Conservation (phyloP, 164 flowering plant genomes). For the Akebia trifoliata region DNA sequence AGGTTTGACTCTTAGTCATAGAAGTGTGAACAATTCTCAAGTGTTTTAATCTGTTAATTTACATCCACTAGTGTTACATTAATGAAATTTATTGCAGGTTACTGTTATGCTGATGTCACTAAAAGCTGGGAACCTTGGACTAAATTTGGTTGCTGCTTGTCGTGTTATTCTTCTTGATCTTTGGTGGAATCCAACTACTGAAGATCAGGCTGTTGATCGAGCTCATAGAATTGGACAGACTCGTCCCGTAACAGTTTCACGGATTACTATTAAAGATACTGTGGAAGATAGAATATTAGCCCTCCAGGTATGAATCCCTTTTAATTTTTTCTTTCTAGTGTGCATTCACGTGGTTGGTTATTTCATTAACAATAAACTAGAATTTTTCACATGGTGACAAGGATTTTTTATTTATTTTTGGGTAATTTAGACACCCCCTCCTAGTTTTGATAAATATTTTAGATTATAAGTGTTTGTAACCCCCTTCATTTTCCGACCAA, state of each 20-base stretch:
- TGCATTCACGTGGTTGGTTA: neutral
- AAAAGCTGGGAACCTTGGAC: constrained; percentile 94
- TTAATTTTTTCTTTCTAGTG: neutral
- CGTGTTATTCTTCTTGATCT: constrained; percentile 90
- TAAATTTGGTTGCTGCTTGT: constrained; percentile 95
- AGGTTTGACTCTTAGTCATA: constrained; percentile 42
- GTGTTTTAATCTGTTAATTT: neutral
- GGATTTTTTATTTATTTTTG: too few relatives aligned
- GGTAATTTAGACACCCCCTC: too few relatives aligned
- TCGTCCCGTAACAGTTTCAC: constrained; percentile 86
- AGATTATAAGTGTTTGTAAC: too few relatives aligned
- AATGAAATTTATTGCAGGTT: constrained; percentile 44
- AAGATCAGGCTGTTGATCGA: constrained; percentile 95
- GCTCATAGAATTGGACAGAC: constrained; percentile 98
- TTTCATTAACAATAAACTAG: too few relatives aligned
- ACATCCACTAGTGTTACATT: neutral
- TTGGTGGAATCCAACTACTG: constrained; percentile 99
- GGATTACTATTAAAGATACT: constrained; percentile 77
- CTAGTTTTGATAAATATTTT: too few relatives aligned
- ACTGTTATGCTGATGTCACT: constrained; percentile 95
- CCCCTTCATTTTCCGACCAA: too few relatives aligned
- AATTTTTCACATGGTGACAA: too few relatives aligned
- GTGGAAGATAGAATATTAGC: constrained; percentile 89
- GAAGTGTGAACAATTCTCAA: neutral
- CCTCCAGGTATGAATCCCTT: constrained; percentile 55